Evolutionary conservation across 176 grass and related monocot species (phyloP).

Genomic region (Paspalum notatum): DNA sequence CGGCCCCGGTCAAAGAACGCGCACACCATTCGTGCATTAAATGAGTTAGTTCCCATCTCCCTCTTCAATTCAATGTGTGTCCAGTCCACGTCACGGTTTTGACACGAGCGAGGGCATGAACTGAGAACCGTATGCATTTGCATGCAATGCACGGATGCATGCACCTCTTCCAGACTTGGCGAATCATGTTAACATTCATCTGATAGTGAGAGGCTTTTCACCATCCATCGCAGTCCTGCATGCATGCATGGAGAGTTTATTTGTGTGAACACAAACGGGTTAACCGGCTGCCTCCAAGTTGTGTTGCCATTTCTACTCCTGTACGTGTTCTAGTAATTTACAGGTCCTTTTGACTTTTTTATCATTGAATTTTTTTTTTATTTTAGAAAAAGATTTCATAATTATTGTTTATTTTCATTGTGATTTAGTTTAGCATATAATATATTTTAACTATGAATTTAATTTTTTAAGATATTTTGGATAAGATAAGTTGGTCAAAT

Average conservation of each 20-base stretch:
- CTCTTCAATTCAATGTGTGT: background rate
- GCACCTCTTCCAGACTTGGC: background rate
- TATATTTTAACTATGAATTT: too few species aligned
- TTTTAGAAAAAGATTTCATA: too few species aligned
- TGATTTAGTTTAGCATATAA: too few species aligned
- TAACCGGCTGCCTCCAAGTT: background rate
- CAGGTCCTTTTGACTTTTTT: too few species aligned
- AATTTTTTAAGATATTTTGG: too few species aligned
- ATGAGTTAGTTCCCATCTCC: background rate
- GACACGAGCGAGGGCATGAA: background rate
- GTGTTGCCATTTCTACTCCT: too few species aligned
- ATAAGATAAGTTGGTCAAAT: too few species aligned
- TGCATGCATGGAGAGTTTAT: background rate
- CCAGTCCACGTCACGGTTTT: constrained; percentile 21
- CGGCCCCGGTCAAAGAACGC: constrained; percentile 31
- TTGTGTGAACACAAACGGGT: background rate
- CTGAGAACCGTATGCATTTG: too few species aligned
- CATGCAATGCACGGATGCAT: background rate
- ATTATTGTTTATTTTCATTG: too few species aligned
- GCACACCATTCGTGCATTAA: background rate
- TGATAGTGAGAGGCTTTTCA: too few species aligned
- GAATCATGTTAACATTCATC: background rate
- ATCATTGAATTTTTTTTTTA: too few species aligned
- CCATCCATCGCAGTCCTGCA: background rate
- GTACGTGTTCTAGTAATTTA: too few species aligned